A percentile compares a stretch with the other conserved stretches of the same genome.
Conservation (phyloP, 2,329 filamentous ascomycete species). For the Colletotrichum chrysophilum region DNA sequence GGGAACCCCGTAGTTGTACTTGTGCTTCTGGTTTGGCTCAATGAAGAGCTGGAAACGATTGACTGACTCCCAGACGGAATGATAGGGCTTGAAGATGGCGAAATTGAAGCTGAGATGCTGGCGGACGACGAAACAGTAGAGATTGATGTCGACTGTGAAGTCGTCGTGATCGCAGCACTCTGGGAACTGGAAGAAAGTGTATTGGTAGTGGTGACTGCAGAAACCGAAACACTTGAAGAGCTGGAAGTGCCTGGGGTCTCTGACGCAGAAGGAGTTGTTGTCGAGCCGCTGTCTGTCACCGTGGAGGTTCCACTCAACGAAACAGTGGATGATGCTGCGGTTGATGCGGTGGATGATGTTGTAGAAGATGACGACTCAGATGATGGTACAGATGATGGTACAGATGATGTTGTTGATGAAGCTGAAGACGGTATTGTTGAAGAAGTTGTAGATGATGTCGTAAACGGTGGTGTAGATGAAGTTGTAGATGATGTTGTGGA, state of each 20-base stretch:
- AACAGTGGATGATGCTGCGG: background rate
- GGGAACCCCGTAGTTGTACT: background rate
- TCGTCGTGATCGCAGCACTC: background rate
- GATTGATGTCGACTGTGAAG: background rate
- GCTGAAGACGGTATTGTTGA: background rate
- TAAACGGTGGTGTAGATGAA: background rate
- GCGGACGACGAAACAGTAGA: background rate
- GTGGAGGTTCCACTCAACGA: background rate
- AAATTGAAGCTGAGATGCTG: background rate
- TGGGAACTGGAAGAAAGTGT: background rate
- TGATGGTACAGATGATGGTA: background rate
- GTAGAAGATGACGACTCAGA: background rate
- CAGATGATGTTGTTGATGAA: background rate
- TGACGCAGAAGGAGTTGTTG: background rate
- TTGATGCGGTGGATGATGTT: background rate
- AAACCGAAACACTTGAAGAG: background rate
- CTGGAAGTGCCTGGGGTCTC: background rate
- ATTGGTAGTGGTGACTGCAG: background rate
- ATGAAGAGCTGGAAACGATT: background rate
- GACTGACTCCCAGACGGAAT: background rate
- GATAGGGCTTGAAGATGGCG: background rate
- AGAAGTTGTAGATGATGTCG: too few species aligned
- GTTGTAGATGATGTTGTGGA: background rate
- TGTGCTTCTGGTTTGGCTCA: background rate
- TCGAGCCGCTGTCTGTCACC: background rate